Evolutionary conservation across 2,329 filamentous ascomycete species (phyloP).

Genomic region (Claviceps africana): DNA sequence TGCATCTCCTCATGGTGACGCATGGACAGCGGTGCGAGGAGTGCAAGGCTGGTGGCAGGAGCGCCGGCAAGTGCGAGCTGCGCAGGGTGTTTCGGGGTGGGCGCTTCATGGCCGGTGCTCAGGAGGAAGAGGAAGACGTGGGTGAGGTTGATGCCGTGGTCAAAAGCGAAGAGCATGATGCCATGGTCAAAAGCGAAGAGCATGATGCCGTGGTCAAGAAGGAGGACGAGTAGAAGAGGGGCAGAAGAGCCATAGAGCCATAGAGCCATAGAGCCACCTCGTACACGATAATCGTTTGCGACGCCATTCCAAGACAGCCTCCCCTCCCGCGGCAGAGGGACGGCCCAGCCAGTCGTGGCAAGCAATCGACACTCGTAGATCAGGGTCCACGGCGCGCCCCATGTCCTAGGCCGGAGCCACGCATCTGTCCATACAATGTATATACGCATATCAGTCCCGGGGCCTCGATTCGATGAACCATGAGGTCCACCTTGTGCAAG

Average conservation of each 20-base stretch:
- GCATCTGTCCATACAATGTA: too few species aligned
- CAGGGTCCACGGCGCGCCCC: too few species aligned
- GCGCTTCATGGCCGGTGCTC: slow-evolving; percentile 11
- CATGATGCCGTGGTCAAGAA: neutral
- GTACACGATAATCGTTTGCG: neutral
- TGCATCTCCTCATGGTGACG: slow-evolving; percentile 34
- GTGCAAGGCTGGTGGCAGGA: slow-evolving; percentile 31
- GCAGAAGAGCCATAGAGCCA: too few species aligned
- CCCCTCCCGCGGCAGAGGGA: too few species aligned
- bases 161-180: neutral
- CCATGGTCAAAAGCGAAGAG: too few species aligned
- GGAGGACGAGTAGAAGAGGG: neutral
- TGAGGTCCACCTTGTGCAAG: neutral
- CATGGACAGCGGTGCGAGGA: slow-evolving; percentile 32
- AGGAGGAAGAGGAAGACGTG: neutral
- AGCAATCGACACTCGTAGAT: too few species aligned
- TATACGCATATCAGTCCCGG: too few species aligned
- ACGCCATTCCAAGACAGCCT: neutral
- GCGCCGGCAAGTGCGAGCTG: slow-evolving; percentile 24
- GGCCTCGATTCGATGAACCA: neutral
- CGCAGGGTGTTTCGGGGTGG: slow-evolving; percentile 23
- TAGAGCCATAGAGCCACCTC: neutral
- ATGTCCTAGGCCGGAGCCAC: too few species aligned
- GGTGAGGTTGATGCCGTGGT: neutral
- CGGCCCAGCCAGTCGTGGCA: too few species aligned